A percentile compares a stretch with the other conserved stretches of the same genome.
These are phyloP conservation scores for Crithidia mellificae DNA, from an alignment of 208 protist species.

Conservation along the genomic window DNA sequence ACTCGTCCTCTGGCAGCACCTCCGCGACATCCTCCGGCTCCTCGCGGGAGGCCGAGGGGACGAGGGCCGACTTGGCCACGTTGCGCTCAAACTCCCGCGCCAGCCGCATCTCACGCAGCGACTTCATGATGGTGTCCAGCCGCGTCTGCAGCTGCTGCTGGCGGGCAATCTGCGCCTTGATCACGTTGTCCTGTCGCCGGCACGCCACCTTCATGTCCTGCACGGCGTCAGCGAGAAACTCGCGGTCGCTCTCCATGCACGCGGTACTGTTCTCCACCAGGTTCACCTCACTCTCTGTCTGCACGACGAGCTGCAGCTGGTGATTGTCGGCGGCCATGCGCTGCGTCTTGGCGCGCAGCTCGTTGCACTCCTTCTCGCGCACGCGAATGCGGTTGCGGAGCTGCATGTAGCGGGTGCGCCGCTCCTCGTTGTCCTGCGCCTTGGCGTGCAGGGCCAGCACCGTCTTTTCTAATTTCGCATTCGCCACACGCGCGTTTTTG, in stretches of 20 bases:
- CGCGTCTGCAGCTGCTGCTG: slow-evolving; percentile 84
- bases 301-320: slow-evolving; percentile 35
- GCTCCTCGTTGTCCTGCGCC: slow-evolving; percentile 47
- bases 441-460: slow-evolving; percentile 51
- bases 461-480: slow-evolving; percentile 74
- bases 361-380: slow-evolving; percentile 63
- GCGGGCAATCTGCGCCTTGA: slow-evolving; percentile 78
- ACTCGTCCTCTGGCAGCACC: slow-evolving; percentile 79
- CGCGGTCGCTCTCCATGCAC: slow-evolving; percentile 77
- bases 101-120: slow-evolving; percentile 82
- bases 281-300: slow-evolving; percentile 46
- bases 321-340: slow-evolving; percentile 45
- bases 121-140: slow-evolving; percentile 70
- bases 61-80: slow-evolving; percentile 70
- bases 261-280: slow-evolving; percentile 56
- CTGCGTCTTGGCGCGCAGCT: slow-evolving; percentile 60
- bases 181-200: slow-evolving; percentile 77
- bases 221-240: slow-evolving; percentile 73
- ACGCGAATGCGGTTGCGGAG: slow-evolving; percentile 78
- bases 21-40: slow-evolving; percentile 78
- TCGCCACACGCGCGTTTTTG: slow-evolving; percentile 49
- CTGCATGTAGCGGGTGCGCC: slow-evolving; percentile 50
- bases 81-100: slow-evolving; percentile 79
- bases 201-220: slow-evolving; percentile 62
- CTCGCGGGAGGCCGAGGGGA: slow-evolving; percentile 68